A percentile compares a stretch with the other conserved stretches of the same genome.
phyloP scores from a whole-genome alignment of 352 stramenopile genomes.

The Phytopythium helicoides region DNA sequence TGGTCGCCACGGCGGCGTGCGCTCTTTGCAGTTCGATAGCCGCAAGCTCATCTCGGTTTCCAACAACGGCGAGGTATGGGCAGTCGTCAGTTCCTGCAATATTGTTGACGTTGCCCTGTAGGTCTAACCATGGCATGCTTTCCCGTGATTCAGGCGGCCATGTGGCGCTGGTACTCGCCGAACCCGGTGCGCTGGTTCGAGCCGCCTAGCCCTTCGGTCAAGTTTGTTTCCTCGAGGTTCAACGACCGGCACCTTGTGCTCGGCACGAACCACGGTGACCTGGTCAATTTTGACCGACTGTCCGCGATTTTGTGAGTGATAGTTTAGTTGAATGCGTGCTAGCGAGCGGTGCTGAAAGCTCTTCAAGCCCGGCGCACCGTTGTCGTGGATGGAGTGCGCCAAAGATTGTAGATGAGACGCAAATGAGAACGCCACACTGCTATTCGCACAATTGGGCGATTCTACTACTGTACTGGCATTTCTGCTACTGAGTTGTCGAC shows the following conservation, averaged over 20 bases:
- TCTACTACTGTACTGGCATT: too few species aligned
- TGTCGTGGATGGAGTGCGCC: slow-evolving; percentile 7
- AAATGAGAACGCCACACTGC: slow-evolving; percentile 16
- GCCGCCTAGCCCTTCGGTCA: slow-evolving; percentile 39
- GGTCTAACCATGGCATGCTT: slow-evolving; percentile 4
- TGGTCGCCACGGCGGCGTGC: slow-evolving; percentile 61
- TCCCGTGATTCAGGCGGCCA: slow-evolving; percentile 41
- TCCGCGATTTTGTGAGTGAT: slow-evolving; percentile 41
- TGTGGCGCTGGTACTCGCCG: slow-evolving; percentile 84
- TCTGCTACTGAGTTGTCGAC: not conserved
- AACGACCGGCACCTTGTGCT: slow-evolving; percentile 76
- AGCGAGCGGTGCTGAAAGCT: not conserved
- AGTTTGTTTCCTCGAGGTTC: slow-evolving; percentile 70
- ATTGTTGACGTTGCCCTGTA: not conserved
- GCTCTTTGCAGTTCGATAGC: slow-evolving; percentile 82
- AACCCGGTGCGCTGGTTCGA: slow-evolving; percentile 79
- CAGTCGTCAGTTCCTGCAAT: too few species aligned
- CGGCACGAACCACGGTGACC: slow-evolving; percentile 67
- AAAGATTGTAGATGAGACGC: slow-evolving; percentile 8
- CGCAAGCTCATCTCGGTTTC: slow-evolving; percentile 86
- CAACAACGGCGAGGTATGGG: slow-evolving; percentile 57
- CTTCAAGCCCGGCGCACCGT: not conserved
- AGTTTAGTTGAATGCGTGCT: slow-evolving; percentile 1
- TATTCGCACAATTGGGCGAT: slow-evolving; percentile 9
- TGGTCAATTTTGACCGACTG: slow-evolving; percentile 80